These are phyloP conservation scores for Xylaria hypoxylon DNA, from an alignment of 2,329 filamentous ascomycete species.

Conservation along the genomic window DNA sequence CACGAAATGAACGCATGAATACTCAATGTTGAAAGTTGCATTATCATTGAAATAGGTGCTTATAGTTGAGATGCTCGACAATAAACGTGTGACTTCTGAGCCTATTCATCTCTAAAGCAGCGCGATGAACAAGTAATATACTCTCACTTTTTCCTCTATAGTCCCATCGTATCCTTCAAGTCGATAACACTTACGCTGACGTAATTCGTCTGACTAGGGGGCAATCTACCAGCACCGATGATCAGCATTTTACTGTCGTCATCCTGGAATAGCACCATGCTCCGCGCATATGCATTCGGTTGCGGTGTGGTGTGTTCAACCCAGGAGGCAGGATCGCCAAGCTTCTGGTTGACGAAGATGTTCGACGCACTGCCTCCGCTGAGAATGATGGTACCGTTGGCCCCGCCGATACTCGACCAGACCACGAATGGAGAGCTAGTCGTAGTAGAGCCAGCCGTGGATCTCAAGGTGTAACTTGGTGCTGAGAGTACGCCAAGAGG, in stretches of 20 bases:
- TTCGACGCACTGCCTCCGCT: conserved; percentile 42
- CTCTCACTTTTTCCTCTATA: conserved; percentile 18
- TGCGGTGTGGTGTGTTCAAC: conserved; percentile 43
- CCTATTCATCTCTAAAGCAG: too few species aligned
- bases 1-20: too few species aligned
- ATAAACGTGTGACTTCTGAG: too few species aligned
- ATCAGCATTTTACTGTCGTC: conserved; percentile 46
- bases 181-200: conserved; percentile 44
- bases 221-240: conserved; percentile 53
- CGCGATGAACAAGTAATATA: too few species aligned
- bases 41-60: too few species aligned
- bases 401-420: conserved; percentile 45
- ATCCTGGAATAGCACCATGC: conserved; percentile 40
- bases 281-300: conserved; percentile 42
- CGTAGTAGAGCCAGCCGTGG: conserved; percentile 38
- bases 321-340: conserved; percentile 43
- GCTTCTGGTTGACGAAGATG: conserved; percentile 45
- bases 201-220: conserved; percentile 54
- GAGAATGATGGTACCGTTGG: conserved; percentile 47
- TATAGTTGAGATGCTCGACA: neutral
- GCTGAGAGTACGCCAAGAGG: conserved; percentile 43
- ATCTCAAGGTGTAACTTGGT: conserved; percentile 34
- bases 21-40: too few species aligned
- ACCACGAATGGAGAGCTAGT: conserved; percentile 47
- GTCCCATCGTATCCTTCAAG: conserved; percentile 27